Conservation (phyloP, 176 grass and related monocot species). For the Thalia dealbata region DNA sequence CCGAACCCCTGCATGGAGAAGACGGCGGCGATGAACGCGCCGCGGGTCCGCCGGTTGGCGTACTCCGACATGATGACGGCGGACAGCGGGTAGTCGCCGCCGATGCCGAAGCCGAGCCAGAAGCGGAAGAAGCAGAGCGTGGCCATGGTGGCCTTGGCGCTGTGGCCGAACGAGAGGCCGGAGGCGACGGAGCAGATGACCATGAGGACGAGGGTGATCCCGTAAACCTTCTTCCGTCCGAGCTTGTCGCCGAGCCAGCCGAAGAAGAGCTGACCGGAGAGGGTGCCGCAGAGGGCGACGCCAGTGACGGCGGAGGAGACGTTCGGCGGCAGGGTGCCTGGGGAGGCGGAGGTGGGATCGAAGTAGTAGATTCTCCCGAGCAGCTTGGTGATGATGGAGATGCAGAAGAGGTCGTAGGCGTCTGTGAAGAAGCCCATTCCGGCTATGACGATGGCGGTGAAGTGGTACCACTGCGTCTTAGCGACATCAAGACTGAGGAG, state of each 20-base stretch:
- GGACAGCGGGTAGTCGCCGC: conserved; percentile 44
- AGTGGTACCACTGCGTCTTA: too few relatives aligned
- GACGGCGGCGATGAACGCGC: too few relatives aligned
- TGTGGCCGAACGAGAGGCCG: conserved; percentile 12
- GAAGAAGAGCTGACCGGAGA: conserved; percentile 10
- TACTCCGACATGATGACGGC: conserved; percentile 78
- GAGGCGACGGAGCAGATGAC: conserved; percentile 11
- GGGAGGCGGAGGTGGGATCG: background rate
- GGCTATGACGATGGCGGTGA: too few relatives aligned
- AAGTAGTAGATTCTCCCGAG: conserved; percentile 51
- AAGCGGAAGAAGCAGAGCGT: conserved; percentile 53
- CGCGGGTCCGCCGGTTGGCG: too few relatives aligned
- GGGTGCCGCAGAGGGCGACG: conserved; percentile 12
- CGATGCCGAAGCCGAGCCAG: conserved; percentile 49
- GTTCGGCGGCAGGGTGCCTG: background rate
- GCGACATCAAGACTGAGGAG: too few relatives aligned
- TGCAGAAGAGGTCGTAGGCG: too few relatives aligned
- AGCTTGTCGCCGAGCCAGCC: conserved; percentile 16
- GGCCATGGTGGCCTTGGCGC: conserved; percentile 19
- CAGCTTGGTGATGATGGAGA: too few relatives aligned
- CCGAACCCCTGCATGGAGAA: too few relatives aligned
- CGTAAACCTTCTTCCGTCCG: conserved; percentile 12
- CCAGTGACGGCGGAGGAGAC: conserved; percentile 2
- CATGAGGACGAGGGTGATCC: conserved; percentile 10
- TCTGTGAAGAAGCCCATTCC: too few relatives aligned